Conservation (phyloP, 116 monocot genomes). For the Dioscorea cayenensis region DNA sequence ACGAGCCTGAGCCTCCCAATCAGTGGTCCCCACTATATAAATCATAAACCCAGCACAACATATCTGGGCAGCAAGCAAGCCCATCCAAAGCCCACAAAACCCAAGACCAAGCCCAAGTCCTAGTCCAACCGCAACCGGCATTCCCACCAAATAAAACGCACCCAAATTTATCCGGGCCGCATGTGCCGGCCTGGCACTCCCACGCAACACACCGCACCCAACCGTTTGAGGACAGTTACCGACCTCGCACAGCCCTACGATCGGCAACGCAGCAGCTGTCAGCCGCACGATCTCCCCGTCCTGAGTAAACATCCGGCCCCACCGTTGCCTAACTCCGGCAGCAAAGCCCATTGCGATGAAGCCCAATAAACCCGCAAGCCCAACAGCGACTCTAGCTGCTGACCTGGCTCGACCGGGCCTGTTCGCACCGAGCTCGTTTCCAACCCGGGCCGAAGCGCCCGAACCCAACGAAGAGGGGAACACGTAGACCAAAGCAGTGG, state of each 20-base stretch:
- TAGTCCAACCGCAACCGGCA: conserved; percentile 12
- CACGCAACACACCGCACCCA: conserved; percentile 54
- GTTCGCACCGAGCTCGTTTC: no score
- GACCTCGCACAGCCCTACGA: conserved; percentile 66
- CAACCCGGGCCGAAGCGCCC: no score
- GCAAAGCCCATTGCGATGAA: no score
- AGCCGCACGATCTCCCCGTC: conserved; percentile 50
- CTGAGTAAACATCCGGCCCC: conserved; percentile 25
- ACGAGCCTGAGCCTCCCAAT: conserved; percentile 31
- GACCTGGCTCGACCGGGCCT: no score
- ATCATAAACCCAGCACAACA: conserved; percentile 35
- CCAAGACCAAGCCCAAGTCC: conserved; percentile 22
- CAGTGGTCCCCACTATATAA: conserved; percentile 26
- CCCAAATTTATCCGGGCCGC: no score
- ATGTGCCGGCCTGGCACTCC: no score
- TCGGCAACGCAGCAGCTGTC: conserved; percentile 51
- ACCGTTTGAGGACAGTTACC: conserved; percentile 76
- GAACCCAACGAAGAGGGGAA: no score
- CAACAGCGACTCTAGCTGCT: no score
- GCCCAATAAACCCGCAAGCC: no score
- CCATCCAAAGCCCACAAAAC: conserved; percentile 30
- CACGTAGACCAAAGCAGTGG: no score
- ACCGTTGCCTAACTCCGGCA: no score
- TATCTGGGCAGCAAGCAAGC: conserved; percentile 34
- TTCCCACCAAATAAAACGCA: no score